Evolutionary conservation across 1,139 yeast genomes (phyloP), one percentile per base, ranked within the genome.

Genomic region (Lizanozyma gosingica): DNA sequence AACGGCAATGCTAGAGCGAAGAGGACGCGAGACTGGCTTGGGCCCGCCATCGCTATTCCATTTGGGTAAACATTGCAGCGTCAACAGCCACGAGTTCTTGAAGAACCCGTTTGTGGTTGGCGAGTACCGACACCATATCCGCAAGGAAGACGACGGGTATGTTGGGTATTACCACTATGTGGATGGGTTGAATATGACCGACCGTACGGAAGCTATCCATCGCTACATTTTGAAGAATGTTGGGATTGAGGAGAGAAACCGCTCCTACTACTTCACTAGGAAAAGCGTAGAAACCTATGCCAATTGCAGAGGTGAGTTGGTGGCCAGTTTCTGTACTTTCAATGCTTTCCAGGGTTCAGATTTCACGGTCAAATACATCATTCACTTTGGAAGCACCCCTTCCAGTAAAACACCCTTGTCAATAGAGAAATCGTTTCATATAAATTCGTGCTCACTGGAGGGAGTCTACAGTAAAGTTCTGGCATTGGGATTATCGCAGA

Each of bases 161-260:
- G 54, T 66, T 3, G 74, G 74, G 0, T 59, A 50, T 45, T 68
- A 63, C 45, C 74, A 68, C 47, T 65, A 49, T 46, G 60, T 59
- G 35, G 67, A 67, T 47, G 74, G 74, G 2, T 67, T 11, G 49
- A 52, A 33, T 51, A 55, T 33, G 55, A 55, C 18, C 40, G 29
- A 45, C 14, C 46, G 55, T 6, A 57, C 54, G 15, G 36, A 41
- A 2, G 58, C 60, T 15, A 54, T 67, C 18, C 70, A 65, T 40
- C 49, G 47, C 18, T 63, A 68, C 41, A 50, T 66, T 3, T 47
- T 54, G 17, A 51, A 50, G 14, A 47, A 56, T n/a, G 47, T 63
- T 15, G 68, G 69, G 2, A 52, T 67, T 3, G n/a, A n/a, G n/a
- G n/a, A n/a, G n/a, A n/a, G n/a, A n/a, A n/a, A n/a, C n/a, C 29